Base-by-base conservation (phyloP, 495 filamentous ascomycete species). In the Talaromyces nanjingensis region DNA sequence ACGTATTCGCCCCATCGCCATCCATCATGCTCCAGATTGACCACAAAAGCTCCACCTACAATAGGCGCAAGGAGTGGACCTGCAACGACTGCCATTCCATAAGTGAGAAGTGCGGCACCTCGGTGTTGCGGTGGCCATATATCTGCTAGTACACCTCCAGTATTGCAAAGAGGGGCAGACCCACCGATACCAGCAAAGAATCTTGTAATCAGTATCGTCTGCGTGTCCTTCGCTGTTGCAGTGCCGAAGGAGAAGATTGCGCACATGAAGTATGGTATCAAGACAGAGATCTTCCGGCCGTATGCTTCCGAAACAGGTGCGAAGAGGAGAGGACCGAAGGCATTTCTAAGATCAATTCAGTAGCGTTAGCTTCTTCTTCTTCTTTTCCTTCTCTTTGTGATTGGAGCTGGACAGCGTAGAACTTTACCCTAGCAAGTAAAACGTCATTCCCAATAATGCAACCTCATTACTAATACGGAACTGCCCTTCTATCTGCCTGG, bases 391-490 rank as follows among this genome's bases (percentile, higher is more conserved):
- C 2, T 29, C 22, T 27, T 55, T 29, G 6, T 55, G 7, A 7
- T 69, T 2, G 66, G 71, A 55, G 52, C 11, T 22, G 4, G 52
- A 55, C 3, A 12, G 52, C 8, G 22, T 29, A 12, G 14, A n/a
- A 24, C 6, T 55, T 24, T 83, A 86, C n/a, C 84, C 84, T 4
- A 77, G 67, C 5, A 86, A 70, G 59, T 85, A 87, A 9, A 84
- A 79, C 4, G 84, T 86, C 3, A 89, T 84, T 4, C 87, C 81
- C 58, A 91, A 88, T 4, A 81, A 72, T 1, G 81, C 81, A 2
- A 89, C 76, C 63, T 81, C 73, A 18, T 70, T 66, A 62, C 79
- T 87, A 31, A 70, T 74, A 11, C 63, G 81, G 81, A 52, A 79
- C 67, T 16, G 77, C 63, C 7, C 45, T 49, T 20, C 6, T 49